Base-by-base conservation (phyloP, 2,329 filamentous ascomycete species). In the Lecanosticta acicola region DNA sequence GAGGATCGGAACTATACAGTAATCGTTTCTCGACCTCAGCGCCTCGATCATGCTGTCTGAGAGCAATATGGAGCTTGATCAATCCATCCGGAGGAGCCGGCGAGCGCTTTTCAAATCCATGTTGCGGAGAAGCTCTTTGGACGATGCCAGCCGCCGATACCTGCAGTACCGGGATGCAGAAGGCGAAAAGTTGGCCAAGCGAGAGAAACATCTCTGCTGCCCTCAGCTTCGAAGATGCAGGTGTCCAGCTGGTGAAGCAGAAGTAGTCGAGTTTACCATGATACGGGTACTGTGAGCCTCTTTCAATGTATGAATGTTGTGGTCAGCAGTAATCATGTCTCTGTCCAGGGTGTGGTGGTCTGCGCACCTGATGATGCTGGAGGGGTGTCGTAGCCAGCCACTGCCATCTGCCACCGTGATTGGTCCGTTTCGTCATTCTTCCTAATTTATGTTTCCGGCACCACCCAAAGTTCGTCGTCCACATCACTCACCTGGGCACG, bases 51-150 rank as follows among this genome's bases (percentile, higher is more conserved):
- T 41, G 46, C 26, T 53, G 53, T 8, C 48, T 46, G 3, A 56
- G 14, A 9, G 54, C 55, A 32, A 57, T 48, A n/a, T 57, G 55
- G 3, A 57, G 40, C 39, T 46, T 54, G 41, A 57, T 57, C 3
- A 26, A 4, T 3, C 35, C 41, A 32, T 56, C 48, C 1, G 37
- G 45, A 9, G 50, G 50, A 32, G 50, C 53, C 46, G 54, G 41
- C 36, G 34, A 56, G 14, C 38, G 41, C 8, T 37, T 41, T 13
- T 39, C 18, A 48, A 48, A 55, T 1, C 50, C 53, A 29, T 53
- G 48, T 3, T 46, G 19, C 8, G 17, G 29, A 5, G 50, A 48
- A 21, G 34, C n/a, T 34, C 51, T 54, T 3, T 39, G 35, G 43
- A 51, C 44, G 13, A 32, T 29, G 8, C 40, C 39, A 20, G 43